Base-by-base conservation (phyloP, 345 rosid species). In the Syzygium aqueum region DNA sequence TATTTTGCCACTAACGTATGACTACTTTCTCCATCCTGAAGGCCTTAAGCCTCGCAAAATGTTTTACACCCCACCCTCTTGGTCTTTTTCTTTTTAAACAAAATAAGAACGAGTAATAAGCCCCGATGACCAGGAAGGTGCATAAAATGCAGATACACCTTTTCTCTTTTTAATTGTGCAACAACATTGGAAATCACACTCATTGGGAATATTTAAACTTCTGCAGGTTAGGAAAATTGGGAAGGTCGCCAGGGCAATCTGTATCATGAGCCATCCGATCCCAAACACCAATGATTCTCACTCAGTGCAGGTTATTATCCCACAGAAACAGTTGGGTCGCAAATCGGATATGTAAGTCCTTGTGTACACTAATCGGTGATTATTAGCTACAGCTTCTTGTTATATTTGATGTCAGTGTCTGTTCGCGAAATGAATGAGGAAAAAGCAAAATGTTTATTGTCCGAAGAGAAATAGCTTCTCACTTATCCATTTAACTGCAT, bases 321-420 rank as follows among this genome's bases (percentile, higher is more conserved):
- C 99, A 56, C 99, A 96, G 88, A 97, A 97, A 92, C 99, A 97
- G 91, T 92, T 96, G 87, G 96, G 99, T 63, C 97, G 98, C 86
- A 95, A 84, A 93, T 97, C 99, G 89, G 99, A 94, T 89, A 94
- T 94, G 95, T 94, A 80, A 92, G 95, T 86, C 56, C 40, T 77
- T 49, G 51, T 73, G 23, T 21, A 53, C 43, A 84, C 78, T 27
- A 27, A 14, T 73, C 1, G 14, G 82, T 37, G 82, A 73, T 73
- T 33, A 37, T 61, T 61, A 61, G 73, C 37, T 61, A 61, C 17
- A 61, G 37, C 73, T 61, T 61, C 73, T 61, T 61, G 0, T 73
- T 73, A 37, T 37, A 21, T 73, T 19, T 73, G 49, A 19, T 73
- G 49, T 33, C 49, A 37, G 37, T 9, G 82, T 19, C 21, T 37